Percentiles rank a stretch among this genome's conserved stretches.
Evolutionary conservation across 1,284 basidiomycete species (phyloP).

Genomic region (Neotropicomus parvogracilis): DNA sequence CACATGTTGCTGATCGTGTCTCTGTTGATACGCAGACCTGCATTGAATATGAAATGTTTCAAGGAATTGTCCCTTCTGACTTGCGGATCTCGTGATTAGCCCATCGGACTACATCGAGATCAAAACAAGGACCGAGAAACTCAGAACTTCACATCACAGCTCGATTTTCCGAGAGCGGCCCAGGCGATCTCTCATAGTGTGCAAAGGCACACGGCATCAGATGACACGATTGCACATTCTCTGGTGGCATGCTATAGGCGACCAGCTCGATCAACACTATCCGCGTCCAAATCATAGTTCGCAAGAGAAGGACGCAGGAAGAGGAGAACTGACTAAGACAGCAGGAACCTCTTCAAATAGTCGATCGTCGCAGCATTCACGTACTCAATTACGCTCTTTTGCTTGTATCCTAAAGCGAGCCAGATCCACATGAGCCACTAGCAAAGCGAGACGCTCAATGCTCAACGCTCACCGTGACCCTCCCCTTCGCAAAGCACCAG

Average conservation of each 20-base stretch:
- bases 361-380: slow-evolving; percentile 35
- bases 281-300: not conserved
- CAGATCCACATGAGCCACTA: not conserved
- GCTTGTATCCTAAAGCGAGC: slow-evolving; percentile 34
- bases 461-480: slow-evolving; percentile 34
- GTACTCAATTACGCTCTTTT: slow-evolving; percentile 41
- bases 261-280: not conserved
- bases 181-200: no score
- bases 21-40: no score
- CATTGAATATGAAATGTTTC: no score
- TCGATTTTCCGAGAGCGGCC: no score
- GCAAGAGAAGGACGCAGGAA: not conserved
- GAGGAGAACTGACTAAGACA: slow-evolving; percentile 14
- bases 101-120: no score
- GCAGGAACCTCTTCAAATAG: slow-evolving; percentile 34
- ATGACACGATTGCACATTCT: no score
- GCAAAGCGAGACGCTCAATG: not conserved
- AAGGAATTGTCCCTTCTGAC: no score
- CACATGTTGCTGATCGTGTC: no score
- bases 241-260: slow-evolving; percentile 1
- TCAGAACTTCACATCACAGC: no score
- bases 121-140: no score
- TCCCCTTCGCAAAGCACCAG: slow-evolving; percentile 38
- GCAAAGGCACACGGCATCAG: no score
- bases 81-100: no score